These are phyloP conservation scores for Trichosanthes truncata DNA, from an alignment of 306 rosid genomes.

Conservation along the genomic window DNA sequence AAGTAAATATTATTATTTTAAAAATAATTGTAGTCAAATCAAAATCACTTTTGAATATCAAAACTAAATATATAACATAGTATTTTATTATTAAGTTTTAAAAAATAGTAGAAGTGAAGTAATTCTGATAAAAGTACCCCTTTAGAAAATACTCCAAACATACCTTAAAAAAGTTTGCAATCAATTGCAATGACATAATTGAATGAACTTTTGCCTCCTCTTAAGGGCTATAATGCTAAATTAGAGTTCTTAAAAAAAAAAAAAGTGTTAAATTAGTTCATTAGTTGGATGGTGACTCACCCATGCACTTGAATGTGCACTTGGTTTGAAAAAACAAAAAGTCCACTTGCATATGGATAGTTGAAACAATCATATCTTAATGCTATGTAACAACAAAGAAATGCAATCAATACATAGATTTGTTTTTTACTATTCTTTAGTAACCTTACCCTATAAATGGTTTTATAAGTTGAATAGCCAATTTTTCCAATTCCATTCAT, in stretches of 20 bases:
- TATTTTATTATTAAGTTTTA: too few species aligned
- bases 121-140: not conserved
- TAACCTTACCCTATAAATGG: too few species aligned
- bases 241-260: too few species aligned
- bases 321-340: not conserved
- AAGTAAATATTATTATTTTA: too few species aligned
- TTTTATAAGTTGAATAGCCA: too few species aligned
- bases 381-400: not conserved
- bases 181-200: not conserved
- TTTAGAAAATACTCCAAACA: not conserved
- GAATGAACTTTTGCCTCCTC: not conserved
- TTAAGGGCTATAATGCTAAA: not conserved
- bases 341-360: not conserved
- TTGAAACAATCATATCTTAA: not conserved
- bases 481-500: too few species aligned
- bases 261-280: not conserved
- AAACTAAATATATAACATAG: too few species aligned
- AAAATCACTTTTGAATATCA: too few species aligned
- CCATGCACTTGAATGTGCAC: not conserved
- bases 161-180: not conserved
- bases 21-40: too few species aligned
- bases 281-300: not conserved
- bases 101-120: not conserved
- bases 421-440: too few species aligned
- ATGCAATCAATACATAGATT: not conserved